These are phyloP conservation scores for Claviceps fusiformis DNA, from an alignment of 2,329 filamentous ascomycete genomes.

Conservation along the genomic window DNA sequence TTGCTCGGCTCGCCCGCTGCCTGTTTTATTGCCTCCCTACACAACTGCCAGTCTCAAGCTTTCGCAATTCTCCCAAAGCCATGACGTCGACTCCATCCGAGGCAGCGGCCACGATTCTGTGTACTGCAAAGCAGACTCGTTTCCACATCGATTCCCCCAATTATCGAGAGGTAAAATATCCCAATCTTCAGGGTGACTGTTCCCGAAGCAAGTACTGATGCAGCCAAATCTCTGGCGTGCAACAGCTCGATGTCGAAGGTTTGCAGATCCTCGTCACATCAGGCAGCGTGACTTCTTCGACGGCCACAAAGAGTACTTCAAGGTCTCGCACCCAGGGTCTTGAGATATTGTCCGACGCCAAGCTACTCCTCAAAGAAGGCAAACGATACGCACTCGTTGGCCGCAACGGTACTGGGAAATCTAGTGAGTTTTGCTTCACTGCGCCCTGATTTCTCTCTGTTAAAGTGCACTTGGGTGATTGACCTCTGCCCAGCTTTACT, in stretches of 20 bases:
- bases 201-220: not conserved
- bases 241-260: conserved; percentile 55
- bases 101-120: conserved; percentile 40
- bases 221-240: not conserved
- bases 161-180: conserved; percentile 37
- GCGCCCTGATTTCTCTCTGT: not conserved
- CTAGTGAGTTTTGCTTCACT: conserved; percentile 39
- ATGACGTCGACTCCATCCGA: conserved; percentile 38
- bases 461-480: not conserved
- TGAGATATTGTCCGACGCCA: conserved; percentile 60
- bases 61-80: not conserved
- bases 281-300: conserved; percentile 22
- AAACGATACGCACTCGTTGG: conserved; percentile 67
- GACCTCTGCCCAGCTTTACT: conserved; percentile 41
- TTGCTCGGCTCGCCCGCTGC: not conserved
- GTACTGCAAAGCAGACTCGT: conserved; percentile 53
- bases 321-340: conserved; percentile 31
- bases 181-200: not conserved
- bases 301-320: conserved; percentile 36
- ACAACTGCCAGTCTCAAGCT: not conserved
- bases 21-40: not conserved
- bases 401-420: conserved; percentile 73
- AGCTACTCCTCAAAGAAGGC: conserved; percentile 57
- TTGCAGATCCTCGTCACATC: conserved; percentile 54
- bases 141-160: conserved; percentile 46